Evolutionary conservation across 441 rosid species (phyloP).

Genomic region (Metrosideros polymorpha): DNA sequence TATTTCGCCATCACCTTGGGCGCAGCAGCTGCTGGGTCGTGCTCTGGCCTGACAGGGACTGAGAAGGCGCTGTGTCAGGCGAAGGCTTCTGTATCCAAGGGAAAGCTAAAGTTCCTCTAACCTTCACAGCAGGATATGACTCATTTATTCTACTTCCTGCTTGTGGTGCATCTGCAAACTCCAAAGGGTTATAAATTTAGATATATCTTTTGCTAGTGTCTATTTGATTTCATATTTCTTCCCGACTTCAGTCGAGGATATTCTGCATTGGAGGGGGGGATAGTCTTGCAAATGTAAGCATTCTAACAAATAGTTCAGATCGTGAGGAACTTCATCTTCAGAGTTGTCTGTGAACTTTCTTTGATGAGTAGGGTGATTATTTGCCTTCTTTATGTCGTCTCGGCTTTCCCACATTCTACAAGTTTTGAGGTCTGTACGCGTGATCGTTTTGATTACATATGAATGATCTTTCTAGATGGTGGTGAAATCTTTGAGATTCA

Average conservation of each 20-base stretch:
- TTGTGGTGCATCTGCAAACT: neutral
- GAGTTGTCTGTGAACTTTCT: neutral
- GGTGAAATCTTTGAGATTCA: neutral
- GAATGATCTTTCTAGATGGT: neutral
- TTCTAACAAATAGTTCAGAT: neutral
- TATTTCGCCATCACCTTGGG: slow-evolving; percentile 88
- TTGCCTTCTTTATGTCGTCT: neutral
- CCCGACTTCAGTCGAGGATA: neutral
- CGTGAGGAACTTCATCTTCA: neutral
- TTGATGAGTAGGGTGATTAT: neutral
- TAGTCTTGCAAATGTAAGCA: neutral
- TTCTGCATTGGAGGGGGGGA: neutral
- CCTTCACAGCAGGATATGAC: neutral
- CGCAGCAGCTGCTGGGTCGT: slow-evolving; percentile 25
- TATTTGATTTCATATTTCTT: neutral
- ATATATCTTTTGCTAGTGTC: neutral
- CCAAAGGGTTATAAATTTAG: neutral
- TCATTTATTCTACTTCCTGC: neutral
- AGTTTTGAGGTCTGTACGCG: neutral
- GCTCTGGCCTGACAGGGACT: slow-evolving; percentile 52
- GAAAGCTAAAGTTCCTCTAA: slow-evolving; percentile 64
- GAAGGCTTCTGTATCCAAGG: slow-evolving; percentile 36
- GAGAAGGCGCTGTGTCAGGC: slow-evolving; percentile 50
- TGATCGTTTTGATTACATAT: neutral
- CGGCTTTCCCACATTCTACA: neutral